Conservation (phyloP, 208 protist species). For the Tritrichomonas foetus region DNA sequence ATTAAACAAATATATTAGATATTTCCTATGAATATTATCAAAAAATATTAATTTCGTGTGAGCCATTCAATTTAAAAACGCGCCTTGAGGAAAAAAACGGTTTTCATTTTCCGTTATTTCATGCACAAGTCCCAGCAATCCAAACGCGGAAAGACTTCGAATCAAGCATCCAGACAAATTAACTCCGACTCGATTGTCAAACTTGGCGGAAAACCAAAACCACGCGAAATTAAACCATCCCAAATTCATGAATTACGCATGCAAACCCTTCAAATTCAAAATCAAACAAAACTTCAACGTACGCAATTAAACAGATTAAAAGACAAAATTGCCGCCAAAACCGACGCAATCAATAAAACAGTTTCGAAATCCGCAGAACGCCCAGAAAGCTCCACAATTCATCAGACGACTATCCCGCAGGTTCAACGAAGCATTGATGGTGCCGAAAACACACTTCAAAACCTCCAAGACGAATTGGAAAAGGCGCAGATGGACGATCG, state of each 20-base stretch:
- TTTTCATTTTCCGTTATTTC: too few species aligned
- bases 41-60: too few species aligned
- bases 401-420: background rate
- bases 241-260: background rate
- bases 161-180: too few species aligned
- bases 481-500: background rate
- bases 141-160: too few species aligned
- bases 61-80: too few species aligned
- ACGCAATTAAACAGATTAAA: background rate
- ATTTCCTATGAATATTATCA: too few species aligned
- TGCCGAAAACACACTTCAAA: background rate
- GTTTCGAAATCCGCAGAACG: background rate
- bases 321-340: slow-evolving; percentile 1
- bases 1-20: too few species aligned
- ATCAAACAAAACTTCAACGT: background rate
- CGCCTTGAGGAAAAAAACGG: too few species aligned
- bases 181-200: too few species aligned
- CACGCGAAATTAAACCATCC: background rate
- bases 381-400: background rate
- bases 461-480: background rate
- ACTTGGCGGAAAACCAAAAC: too few species aligned
- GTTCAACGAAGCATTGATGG: background rate
- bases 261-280: slow-evolving; percentile 10
- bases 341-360: background rate
- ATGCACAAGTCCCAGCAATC: too few species aligned